Evolutionary conservation across 2,329 filamentous ascomycete genomes (phyloP).

Genomic region (Exophiala sideris): DNA sequence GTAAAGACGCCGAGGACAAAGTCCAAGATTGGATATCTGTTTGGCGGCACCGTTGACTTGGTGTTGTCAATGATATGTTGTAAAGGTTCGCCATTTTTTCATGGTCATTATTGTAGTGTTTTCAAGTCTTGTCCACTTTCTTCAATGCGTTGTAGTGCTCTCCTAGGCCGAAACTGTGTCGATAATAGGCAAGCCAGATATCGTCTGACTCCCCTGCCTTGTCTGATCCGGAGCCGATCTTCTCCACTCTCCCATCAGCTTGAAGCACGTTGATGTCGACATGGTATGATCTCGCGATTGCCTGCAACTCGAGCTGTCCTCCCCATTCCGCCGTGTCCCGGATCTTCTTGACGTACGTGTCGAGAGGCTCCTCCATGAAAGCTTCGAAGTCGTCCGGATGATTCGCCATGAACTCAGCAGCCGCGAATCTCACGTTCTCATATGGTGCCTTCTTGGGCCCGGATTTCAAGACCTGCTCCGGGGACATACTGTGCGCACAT

Average conservation of each 20-base stretch:
- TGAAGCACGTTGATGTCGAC: slow-evolving; percentile 83
- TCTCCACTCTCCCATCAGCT: slow-evolving; percentile 72
- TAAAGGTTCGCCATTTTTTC: not conserved
- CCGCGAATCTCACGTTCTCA: slow-evolving; percentile 63
- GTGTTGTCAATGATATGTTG: not conserved
- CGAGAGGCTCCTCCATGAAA: slow-evolving; percentile 79
- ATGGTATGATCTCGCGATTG: slow-evolving; percentile 75
- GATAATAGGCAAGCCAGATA: slow-evolving; percentile 92
- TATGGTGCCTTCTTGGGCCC: slow-evolving; percentile 49
- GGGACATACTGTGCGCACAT: slow-evolving; percentile 73
- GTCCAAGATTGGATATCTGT: slow-evolving; percentile 43
- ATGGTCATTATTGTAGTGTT: not conserved
- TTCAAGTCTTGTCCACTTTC: slow-evolving; percentile 22
- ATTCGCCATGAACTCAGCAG: slow-evolving; percentile 71
- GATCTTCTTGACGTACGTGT: slow-evolving; percentile 70
- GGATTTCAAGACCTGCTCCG: slow-evolving; percentile 16
- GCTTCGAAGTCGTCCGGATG: slow-evolving; percentile 79
- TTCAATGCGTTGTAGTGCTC: slow-evolving; percentile 95
- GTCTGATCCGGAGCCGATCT: slow-evolving; percentile 57
- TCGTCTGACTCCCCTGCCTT: slow-evolving; percentile 34
- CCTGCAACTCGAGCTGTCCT: slow-evolving; percentile 83
- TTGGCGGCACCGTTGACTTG: slow-evolving; percentile 37
- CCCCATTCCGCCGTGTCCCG: slow-evolving; percentile 92
- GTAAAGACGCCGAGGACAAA: slow-evolving; percentile 43
- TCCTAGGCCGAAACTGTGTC: slow-evolving; percentile 87